Evolutionary conservation across 371 early-diverging fungal species (phyloP), one percentile per base, ranked within the genome.

Genomic region (Cokeromyces recurvatus): DNA sequence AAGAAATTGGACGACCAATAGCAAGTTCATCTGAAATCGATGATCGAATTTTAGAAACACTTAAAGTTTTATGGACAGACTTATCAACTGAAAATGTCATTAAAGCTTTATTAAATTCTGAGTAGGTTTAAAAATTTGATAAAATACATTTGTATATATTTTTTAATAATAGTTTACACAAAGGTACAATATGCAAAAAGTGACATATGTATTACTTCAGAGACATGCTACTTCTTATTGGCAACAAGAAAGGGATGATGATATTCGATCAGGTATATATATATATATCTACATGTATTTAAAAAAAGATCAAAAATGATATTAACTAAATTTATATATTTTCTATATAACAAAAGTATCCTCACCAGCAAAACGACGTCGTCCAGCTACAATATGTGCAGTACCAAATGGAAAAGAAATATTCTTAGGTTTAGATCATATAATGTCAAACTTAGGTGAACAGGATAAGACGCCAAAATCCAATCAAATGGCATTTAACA

Each of bases 101-200:
- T 15, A 47, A 57, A 16, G 71, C 68, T 5, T 45, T 74, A 22
- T 48, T 74, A 31, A 70, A 64, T 44, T 53, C 61, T 21, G 62
- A 70, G 74, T 70, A 66, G 46, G 59, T 45, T 17, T 41, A 45
- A 40, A 42, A 46, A 25, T 9, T 5, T 29, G 29, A 29, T 29
- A n/a, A n/a, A n/a, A n/a, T n/a, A n/a, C n/a, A n/a, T n/a, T n/a
- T n/a, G n/a, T n/a, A n/a, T n/a, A n/a, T n/a, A n/a, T n/a, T n/a
- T n/a, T n/a, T n/a, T n/a, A n/a, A n/a, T n/a, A n/a, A n/a, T n/a
- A n/a, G n/a, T n/a, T n/a, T n/a, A n/a, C n/a, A n/a, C n/a, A n/a
- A n/a, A 74, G 74, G 20, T 64, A 74, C 20, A 74, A 74, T 35
- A 74, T 74, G 75, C 75, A 71, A 55, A 74, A 74, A 29, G 71